These are phyloP conservation scores for Phytophthora agathidicida DNA, from an alignment of 352 stramenopile genomes.

Conservation along the genomic window DNA sequence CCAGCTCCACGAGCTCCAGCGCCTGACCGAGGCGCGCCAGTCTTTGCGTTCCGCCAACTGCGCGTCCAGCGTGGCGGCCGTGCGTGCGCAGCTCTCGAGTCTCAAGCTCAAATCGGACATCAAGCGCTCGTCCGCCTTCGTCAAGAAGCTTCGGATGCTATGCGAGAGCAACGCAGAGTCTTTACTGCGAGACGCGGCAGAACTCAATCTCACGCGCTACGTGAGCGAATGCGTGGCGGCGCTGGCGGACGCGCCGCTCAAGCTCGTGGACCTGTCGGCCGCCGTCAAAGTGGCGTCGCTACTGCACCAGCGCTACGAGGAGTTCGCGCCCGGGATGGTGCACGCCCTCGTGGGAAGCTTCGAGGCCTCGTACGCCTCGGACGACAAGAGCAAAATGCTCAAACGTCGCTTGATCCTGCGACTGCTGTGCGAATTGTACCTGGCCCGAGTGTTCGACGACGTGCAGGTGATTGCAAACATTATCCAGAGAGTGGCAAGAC, in stretches of 20 bases:
- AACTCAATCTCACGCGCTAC: conserved; percentile 95
- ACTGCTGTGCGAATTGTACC: conserved; percentile 84
- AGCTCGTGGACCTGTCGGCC: conserved; percentile 85
- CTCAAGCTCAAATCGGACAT: conserved; percentile 97
- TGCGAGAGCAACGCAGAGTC: conserved; percentile 71
- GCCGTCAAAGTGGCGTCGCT: conserved; percentile 87
- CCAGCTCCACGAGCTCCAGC: conserved; percentile 58
- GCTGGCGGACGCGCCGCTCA: conserved; percentile 88
- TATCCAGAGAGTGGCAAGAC: conserved; percentile 71
- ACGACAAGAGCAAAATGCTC: conserved; percentile 81
- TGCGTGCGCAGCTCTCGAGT: conserved; percentile 85
- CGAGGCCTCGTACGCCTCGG: conserved; percentile 57
- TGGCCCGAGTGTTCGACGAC: conserved; percentile 81
- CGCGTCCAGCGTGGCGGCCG: conserved; percentile 40
- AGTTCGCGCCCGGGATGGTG: conserved; percentile 79
- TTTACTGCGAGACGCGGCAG: conserved; percentile 86
- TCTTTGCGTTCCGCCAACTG: conserved; percentile 70
- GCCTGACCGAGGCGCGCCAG: conserved; percentile 32
- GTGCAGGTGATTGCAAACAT: conserved; percentile 81
- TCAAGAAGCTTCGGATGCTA: conserved; percentile 95
- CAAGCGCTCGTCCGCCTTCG: conserved; percentile 98
- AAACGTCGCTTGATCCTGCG: conserved; percentile 78
- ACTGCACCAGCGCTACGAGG: conserved; percentile 93
- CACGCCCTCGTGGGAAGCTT: conserved; percentile 61
- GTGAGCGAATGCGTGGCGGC: conserved; percentile 94